Evolutionary conservation across 805 yeast species (phyloP).

Genomic region (Limtongia smithiae): DNA sequence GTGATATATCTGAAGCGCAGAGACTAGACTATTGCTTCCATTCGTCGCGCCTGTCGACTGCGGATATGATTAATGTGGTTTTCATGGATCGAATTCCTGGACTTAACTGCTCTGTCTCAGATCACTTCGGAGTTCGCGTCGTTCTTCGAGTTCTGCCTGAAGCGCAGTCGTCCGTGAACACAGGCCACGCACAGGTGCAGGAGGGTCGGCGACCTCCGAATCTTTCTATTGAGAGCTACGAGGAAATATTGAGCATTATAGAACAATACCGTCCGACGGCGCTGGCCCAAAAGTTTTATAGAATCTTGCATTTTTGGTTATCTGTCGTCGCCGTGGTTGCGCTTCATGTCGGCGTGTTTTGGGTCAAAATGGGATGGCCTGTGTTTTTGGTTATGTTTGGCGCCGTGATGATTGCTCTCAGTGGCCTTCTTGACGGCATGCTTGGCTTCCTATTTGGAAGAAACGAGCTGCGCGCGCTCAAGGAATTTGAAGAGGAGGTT

Average conservation of each 20-base stretch:
- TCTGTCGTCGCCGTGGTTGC: slow-evolving; percentile 54
- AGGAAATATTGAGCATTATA: slow-evolving; percentile 50
- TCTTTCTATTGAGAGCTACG: slow-evolving; percentile 36
- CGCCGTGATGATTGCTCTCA: slow-evolving; percentile 52
- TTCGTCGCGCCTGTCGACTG: slow-evolving; percentile 52
- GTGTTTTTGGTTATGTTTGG: slow-evolving; percentile 60
- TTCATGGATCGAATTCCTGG: slow-evolving; percentile 67
- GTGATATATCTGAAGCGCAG: slow-evolving; percentile 65
- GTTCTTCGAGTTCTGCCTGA: slow-evolving; percentile 28
- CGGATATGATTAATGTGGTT: slow-evolving; percentile 61
- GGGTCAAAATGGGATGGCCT: slow-evolving; percentile 53
- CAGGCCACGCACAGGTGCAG: no score
- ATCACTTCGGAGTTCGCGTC: slow-evolving; percentile 72
- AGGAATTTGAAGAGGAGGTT: slow-evolving; percentile 72
- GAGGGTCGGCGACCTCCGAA: no score
- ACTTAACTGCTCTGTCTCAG: slow-evolving; percentile 63
- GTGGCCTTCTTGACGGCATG: slow-evolving; percentile 72
- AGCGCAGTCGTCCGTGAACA: no score
- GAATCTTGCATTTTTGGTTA: slow-evolving; percentile 58
- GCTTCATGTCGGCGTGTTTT: slow-evolving; percentile 53
- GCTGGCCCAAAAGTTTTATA: slow-evolving; percentile 59
- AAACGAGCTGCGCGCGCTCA: slow-evolving; percentile 70
- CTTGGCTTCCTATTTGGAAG: slow-evolving; percentile 78
- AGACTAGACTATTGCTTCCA: slow-evolving; percentile 86
- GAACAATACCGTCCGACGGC: slow-evolving; percentile 51